Evolutionary conservation across 805 yeast genomes (phyloP), one percentile per base, ranked within the genome.

Genomic region (Vanderwaltozyma tropicalis): DNA sequence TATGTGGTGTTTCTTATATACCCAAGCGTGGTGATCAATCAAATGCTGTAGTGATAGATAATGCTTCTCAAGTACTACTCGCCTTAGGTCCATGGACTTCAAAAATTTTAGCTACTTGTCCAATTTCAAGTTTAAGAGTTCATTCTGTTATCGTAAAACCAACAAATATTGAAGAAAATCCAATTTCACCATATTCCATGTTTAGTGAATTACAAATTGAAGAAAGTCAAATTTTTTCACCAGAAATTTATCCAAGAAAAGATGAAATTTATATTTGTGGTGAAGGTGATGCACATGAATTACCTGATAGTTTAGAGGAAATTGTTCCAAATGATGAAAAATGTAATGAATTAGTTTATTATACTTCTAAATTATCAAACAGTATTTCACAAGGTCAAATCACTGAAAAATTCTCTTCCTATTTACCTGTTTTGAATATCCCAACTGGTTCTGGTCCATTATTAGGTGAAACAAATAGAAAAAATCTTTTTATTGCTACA

Each of bases 261-360:
- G 96, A 89, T 61, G 98, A 92, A 61, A 94, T 89, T 31, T 89
- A 88, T 52, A 94, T 92, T 2, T 92, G 97, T 63, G 97, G 98
- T 33, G 98, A 92, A 62, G 95, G 96, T 33, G 96, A 88, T 53
- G 79, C 92, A 1, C 71, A 81, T 17, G 88, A 83, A 37, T 74
- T 92, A 26, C 98, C 97, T 3, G 96, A 86, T 52, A 81, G 94
- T 0, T 83, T 95, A 0, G 95, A 85, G 53, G 94, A 87, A 46
- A 95, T 89, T 20, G 87, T 80, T 57, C 92, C 88, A 22, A 85
- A 84, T 22, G 73, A 78, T 40, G 83, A 79, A 33, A 83, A 84
- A 57, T 92, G 97, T 64, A 95, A 87, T 50, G 87, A 83, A 46
- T 66, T 89, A 40, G 89, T 82, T 58, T 70, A 72, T 46, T 80